These are phyloP conservation scores for Limonium bicolor DNA, from an alignment of 148 eudicot species.

Conservation along the genomic window DNA sequence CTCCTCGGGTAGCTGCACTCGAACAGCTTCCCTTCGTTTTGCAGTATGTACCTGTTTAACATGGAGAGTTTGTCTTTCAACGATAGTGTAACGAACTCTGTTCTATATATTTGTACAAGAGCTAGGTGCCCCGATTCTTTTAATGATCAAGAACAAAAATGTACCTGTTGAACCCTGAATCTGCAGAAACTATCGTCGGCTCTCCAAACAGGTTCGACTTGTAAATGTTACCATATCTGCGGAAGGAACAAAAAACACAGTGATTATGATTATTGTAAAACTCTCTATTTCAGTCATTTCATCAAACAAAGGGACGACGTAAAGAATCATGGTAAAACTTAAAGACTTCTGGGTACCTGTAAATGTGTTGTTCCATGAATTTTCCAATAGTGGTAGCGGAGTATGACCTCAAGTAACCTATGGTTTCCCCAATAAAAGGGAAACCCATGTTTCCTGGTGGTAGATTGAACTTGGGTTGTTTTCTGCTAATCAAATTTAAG, in stretches of 20 bases:
- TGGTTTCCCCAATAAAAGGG: slow-evolving; percentile 89
- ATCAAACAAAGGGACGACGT: too few species aligned
- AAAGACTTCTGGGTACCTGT: background rate
- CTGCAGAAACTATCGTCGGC: slow-evolving; percentile 86
- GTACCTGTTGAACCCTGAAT: slow-evolving; percentile 63
- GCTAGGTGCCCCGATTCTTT: too few species aligned
- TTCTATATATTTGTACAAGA: too few species aligned
- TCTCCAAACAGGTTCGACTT: slow-evolving; percentile 93
- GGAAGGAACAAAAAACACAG: background rate
- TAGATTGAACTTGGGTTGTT: slow-evolving; percentile 32
- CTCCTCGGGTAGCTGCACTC: slow-evolving; percentile 93
- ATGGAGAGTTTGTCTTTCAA: too few species aligned
- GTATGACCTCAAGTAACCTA: slow-evolving; percentile 73
- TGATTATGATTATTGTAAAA: background rate
- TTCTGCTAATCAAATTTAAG: slow-evolving; percentile 28
- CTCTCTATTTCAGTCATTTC: background rate
- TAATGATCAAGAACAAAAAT: too few species aligned
- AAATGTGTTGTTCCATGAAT: slow-evolving; percentile 76
- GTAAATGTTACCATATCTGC: slow-evolving; percentile 87
- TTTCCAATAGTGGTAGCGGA: slow-evolving; percentile 68
- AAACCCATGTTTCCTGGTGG: slow-evolving; percentile 93
- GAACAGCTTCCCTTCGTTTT: slow-evolving; percentile 81
- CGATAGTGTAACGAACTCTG: too few species aligned
- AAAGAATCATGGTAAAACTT: too few species aligned
- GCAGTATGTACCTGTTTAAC: slow-evolving; percentile 67